These are phyloP conservation scores for Theobroma grandiflorum DNA, from an alignment of 441 rosid species.

Conservation along the genomic window DNA sequence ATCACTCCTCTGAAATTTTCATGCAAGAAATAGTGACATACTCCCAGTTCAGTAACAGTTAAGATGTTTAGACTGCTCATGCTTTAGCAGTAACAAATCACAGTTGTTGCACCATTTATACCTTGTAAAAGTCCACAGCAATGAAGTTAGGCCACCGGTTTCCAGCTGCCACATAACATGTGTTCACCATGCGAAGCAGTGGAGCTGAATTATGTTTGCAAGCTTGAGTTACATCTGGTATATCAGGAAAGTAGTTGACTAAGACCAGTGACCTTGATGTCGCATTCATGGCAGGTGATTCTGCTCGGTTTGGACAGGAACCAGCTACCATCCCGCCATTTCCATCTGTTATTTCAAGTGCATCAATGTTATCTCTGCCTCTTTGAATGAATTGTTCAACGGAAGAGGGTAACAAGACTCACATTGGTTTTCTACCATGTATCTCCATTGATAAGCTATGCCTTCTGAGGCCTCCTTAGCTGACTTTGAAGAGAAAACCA, in stretches of 20 bases:
- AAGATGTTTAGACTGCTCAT: background rate
- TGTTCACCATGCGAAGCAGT: conserved; percentile 47
- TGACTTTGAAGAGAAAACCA: conserved; percentile 69
- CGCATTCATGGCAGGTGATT: conserved; percentile 57
- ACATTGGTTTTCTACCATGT: conserved; percentile 79
- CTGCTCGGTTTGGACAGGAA: conserved; percentile 60
- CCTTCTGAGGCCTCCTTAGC: conserved; percentile 67
- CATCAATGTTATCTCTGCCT: background rate
- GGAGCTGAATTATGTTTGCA: conserved; percentile 73
- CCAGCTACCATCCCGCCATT: conserved; percentile 65
- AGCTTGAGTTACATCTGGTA: conserved; percentile 48
- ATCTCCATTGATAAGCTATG: conserved; percentile 70
- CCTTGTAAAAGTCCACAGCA: conserved; percentile 76
- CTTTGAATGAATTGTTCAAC: background rate
- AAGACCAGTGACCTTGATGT: conserved; percentile 60
- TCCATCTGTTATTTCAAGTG: conserved; percentile 51
- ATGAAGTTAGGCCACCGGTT: conserved; percentile 76
- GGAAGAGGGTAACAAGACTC: conserved; percentile 31
- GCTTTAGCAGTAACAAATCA: background rate
- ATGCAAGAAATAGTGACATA: background rate
- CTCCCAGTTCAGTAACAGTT: background rate
- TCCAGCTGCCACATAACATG: conserved; percentile 59
- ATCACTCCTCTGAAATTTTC: conserved; percentile 58
- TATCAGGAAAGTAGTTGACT: conserved; percentile 63
- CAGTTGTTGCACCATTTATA: conserved; percentile 18